Conservation (phyloP, 371 early-diverging fungal species). For the Apophysomyces variabilis region DNA sequence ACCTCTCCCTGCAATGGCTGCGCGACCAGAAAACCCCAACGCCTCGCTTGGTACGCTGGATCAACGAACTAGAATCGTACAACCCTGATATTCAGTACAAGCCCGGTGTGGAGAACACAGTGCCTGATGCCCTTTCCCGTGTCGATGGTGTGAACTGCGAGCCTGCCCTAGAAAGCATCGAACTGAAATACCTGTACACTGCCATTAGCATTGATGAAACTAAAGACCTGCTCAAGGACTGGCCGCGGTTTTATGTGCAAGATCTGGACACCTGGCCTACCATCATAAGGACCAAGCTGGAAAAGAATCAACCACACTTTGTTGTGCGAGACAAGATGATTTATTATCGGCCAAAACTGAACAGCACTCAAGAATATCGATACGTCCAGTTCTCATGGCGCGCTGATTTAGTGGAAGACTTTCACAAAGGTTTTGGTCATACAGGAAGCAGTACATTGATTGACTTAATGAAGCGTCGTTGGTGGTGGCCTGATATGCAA, state of each 20-base stretch:
- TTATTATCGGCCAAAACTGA: neutral
- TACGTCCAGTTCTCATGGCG: slow-evolving; percentile 10
- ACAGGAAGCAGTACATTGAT: too few species aligned
- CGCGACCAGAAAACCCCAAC: slow-evolving; percentile 16
- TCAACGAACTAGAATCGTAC: slow-evolving; percentile 22
- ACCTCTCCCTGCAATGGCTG: slow-evolving; percentile 39
- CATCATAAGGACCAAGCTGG: neutral
- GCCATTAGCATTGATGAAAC: too few species aligned
- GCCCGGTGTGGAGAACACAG: slow-evolving; percentile 22
- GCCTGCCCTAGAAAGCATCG: neutral
- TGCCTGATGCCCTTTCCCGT: slow-evolving; percentile 32
- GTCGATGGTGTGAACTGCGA: slow-evolving; percentile 2
- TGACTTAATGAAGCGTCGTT: too few species aligned
- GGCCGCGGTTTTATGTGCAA: slow-evolving; percentile 8
- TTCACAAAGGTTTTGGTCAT: too few species aligned
- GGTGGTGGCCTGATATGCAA: too few species aligned
- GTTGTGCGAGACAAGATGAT: neutral
- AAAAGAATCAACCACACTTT: neutral
- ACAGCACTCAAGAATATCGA: neutral
- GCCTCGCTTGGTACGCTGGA: slow-evolving; percentile 19
- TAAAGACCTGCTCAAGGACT: slow-evolving; percentile 4
- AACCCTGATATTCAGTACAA: slow-evolving; percentile 14
- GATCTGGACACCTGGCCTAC: neutral
- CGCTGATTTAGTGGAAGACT: slow-evolving; percentile 16
- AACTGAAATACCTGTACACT: slow-evolving; percentile 18